Conservation (phyloP, 495 filamentous ascomycete genomes). For the Corynascus novoguineensis region DNA sequence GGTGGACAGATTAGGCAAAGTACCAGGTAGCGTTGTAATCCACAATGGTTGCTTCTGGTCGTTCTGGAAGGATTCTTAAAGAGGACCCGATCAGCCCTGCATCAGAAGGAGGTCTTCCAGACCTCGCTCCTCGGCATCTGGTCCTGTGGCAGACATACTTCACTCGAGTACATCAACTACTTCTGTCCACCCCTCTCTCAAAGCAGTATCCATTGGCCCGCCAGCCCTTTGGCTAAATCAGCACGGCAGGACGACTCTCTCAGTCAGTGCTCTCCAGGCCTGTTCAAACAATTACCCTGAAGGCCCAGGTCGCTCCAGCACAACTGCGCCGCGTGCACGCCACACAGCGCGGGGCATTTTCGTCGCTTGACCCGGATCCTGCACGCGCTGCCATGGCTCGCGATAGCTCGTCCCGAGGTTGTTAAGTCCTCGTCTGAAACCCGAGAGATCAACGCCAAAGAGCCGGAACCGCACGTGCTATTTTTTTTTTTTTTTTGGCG, state of each 20-base stretch:
- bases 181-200: background rate
- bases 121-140: background rate
- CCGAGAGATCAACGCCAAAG: background rate
- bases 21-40: background rate
- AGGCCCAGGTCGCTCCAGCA: background rate
- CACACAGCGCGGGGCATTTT: background rate
- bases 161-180: background rate
- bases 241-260: too few species aligned
- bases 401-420: slow-evolving; percentile 18
- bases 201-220: too few species aligned
- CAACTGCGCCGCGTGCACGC: background rate
- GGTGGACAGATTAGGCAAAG: slow-evolving; percentile 9
- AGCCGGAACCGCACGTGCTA: background rate
- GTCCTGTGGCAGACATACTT: background rate
- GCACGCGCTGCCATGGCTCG: slow-evolving; percentile 17
- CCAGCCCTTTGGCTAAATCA: too few species aligned
- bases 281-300: background rate
- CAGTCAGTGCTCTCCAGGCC: too few species aligned
- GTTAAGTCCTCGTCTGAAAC: slow-evolving; percentile 5
- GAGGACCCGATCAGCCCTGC: slow-evolving; percentile 9
- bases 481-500: too few species aligned
- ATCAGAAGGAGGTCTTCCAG: too few species aligned
- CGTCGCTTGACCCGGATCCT: background rate
- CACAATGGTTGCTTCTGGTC: background rate
- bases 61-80: slow-evolving; percentile 14